Evolutionary conservation across 371 early-diverging fungal genomes (phyloP).

Genomic region (Nematocida sp.): DNA sequence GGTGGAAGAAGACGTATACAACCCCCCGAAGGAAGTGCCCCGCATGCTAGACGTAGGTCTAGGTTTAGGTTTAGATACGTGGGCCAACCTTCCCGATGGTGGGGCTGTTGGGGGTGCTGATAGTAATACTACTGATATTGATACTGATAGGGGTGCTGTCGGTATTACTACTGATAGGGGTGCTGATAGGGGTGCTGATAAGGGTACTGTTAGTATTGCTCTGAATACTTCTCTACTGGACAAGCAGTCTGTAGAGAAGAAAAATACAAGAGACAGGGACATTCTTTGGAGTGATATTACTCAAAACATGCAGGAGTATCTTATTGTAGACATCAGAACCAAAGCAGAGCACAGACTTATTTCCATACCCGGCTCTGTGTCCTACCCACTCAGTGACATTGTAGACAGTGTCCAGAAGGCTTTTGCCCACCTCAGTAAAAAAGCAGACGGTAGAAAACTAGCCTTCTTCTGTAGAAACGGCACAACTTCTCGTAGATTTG

Average conservation of each 20-base stretch:
- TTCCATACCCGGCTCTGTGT: constrained; percentile 1
- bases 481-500: constrained; percentile 21
- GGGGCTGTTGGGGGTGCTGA: too few relatives aligned
- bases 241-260: too few relatives aligned
- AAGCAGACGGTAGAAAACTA: constrained; percentile 5
- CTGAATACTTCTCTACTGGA: too few relatives aligned
- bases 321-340: constrained; percentile 37
- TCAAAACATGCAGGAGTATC: background rate
- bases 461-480: constrained; percentile 50
- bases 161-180: background rate
- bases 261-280: too few relatives aligned
- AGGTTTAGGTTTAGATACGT: too few relatives aligned
- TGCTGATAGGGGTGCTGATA: background rate
- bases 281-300: background rate
- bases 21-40: background rate
- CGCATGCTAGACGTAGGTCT: too few relatives aligned
- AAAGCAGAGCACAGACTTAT: background rate
- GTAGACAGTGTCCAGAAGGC: constrained; percentile 34
- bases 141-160: background rate
- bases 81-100: background rate
- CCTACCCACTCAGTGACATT: constrained; percentile 9
- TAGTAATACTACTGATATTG: background rate
- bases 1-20: background rate
- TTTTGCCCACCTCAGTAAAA: background rate
- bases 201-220: background rate